Percentiles rank a stretch among this genome's conserved stretches.
phyloP scores from a whole-genome alignment of 2,329 filamentous ascomycete genomes.

The Fusarium pseudonygamai region DNA sequence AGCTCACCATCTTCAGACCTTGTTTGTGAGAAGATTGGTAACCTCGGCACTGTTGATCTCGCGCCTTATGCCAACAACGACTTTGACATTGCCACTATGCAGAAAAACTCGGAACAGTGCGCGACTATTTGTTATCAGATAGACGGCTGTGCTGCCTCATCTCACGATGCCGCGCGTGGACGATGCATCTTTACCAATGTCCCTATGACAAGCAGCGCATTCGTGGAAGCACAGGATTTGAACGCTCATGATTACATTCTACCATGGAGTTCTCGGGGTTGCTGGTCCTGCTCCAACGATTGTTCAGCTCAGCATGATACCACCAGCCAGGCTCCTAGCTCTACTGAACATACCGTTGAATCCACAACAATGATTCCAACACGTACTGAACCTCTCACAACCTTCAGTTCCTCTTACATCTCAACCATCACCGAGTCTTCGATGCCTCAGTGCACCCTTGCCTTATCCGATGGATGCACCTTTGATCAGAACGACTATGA shows the following conservation, averaged over 20 bases:
- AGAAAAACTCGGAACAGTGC: constrained; percentile 6
- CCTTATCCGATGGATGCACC: constrained; percentile 9
- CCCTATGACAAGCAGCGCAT: background rate
- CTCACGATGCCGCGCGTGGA: background rate
- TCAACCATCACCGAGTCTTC: constrained; percentile 3
- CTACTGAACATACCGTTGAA: background rate
- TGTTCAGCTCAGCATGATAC: background rate
- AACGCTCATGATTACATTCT: background rate
- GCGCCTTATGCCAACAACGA: constrained; percentile 5
- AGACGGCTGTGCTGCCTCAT: background rate
- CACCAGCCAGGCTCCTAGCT: background rate
- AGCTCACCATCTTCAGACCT: background rate
- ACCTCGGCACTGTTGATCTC: background rate
- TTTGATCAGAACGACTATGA: background rate
- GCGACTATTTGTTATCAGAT: background rate
- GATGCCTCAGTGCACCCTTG: constrained; percentile 20
- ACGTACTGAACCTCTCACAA: background rate
- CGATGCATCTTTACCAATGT: constrained; percentile 1
- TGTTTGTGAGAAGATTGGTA: constrained; percentile 5
- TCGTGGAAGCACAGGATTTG: background rate
- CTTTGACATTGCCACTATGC: background rate
- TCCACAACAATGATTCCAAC: background rate
- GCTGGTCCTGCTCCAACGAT: background rate
- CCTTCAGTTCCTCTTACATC: background rate
- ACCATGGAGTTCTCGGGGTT: background rate